phyloP scores from a whole-genome alignment of 768 basidiomycete genomes.

The Punctularia strigosozonata region DNA sequence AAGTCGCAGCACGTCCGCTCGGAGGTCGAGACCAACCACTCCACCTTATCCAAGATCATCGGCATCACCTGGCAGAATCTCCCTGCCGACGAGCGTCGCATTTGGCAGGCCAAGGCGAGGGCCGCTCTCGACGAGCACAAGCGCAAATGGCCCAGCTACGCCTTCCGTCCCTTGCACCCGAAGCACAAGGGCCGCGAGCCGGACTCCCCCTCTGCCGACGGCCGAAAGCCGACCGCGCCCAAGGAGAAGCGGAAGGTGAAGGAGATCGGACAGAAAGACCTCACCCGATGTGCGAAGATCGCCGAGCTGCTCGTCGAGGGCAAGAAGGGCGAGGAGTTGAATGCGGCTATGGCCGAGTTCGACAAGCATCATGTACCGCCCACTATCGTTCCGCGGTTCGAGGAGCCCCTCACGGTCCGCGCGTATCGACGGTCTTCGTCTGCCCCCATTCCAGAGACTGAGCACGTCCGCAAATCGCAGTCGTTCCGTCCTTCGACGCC shows the following conservation, averaged over 20 bases:
- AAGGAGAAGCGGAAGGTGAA: conserved; percentile 49
- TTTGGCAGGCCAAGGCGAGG: conserved; percentile 73
- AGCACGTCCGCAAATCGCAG: no score
- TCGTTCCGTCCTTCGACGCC: no score
- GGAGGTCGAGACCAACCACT: conserved; percentile 72
- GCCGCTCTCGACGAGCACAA: conserved; percentile 63
- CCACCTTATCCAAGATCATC: conserved; percentile 76
- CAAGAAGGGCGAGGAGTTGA: conserved; percentile 25
- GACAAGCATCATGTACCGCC: conserved; percentile 40
- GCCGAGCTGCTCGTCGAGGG: conserved; percentile 42
- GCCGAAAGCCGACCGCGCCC: no score
- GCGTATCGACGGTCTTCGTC: conserved; percentile 61
- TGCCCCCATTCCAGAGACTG: conserved; percentile 16
- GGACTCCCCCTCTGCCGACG: no score
- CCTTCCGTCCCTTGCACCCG: conserved; percentile 53
- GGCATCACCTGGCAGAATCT: conserved; percentile 76
- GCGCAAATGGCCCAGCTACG: conserved; percentile 64
- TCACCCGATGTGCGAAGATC: conserved; percentile 54
- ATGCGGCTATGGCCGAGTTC: conserved; percentile 24
- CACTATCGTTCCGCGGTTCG: conserved; percentile 62
- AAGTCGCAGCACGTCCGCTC: conserved; percentile 68
- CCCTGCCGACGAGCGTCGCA: conserved; percentile 59
- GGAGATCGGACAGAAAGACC: conserved; percentile 52
- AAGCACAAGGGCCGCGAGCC: conserved; percentile 30
- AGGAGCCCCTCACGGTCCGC: conserved; percentile 61